phyloP scores from a whole-genome alignment of 306 rosid genomes.

The Lathyrus sativus region DNA sequence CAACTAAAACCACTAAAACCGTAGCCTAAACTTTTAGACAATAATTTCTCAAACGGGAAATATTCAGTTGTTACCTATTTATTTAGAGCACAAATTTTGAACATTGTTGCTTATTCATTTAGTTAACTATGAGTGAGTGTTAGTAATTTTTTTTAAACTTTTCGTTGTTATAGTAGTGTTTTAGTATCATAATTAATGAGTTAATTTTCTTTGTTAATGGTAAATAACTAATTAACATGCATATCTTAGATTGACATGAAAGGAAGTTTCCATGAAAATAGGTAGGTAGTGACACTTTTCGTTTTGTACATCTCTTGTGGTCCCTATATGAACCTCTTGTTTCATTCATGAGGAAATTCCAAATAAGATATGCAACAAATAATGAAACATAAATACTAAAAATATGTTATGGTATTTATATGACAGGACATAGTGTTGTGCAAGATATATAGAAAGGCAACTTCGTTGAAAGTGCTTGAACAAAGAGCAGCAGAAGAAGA shows the following conservation, averaged over 20 bases:
- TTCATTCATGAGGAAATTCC: background rate
- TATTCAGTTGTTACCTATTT: too few relatives aligned
- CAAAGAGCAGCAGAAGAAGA: conserved; percentile 83
- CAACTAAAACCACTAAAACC: too few relatives aligned
- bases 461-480: conserved; percentile 91
- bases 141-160: background rate
- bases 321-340: conserved; percentile 17
- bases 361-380: background rate
- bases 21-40: too few relatives aligned
- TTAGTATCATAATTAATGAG: conserved; percentile 20
- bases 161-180: background rate
- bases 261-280: conserved; percentile 35
- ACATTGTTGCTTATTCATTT: too few relatives aligned
- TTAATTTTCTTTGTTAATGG: background rate
- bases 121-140: background rate
- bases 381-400: background rate
- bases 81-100: too few relatives aligned
- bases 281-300: background rate
- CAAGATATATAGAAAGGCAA: conserved; percentile 92
- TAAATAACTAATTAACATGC: background rate
- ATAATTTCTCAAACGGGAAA: too few relatives aligned
- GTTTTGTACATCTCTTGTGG: conserved; percentile 2
- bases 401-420: background rate
- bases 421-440: conserved; percentile 82
- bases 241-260: background rate